These are phyloP conservation scores for Alternaria rosae DNA, from an alignment of 2,329 filamentous ascomycete species.

Conservation along the genomic window DNA sequence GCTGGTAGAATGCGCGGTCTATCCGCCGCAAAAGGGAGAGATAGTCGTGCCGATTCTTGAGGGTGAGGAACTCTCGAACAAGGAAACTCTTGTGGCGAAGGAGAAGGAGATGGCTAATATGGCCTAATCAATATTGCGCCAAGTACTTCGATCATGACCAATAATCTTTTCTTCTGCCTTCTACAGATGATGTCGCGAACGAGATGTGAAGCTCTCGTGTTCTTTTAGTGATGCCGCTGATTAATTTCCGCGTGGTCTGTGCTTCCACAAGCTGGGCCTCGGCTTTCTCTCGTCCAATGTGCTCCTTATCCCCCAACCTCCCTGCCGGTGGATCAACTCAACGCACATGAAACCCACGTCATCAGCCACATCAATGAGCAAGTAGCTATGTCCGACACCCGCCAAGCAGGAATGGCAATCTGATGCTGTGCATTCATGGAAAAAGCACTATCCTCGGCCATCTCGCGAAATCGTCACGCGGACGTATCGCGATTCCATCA, in stretches of 20 bases:
- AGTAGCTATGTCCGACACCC: not conserved
- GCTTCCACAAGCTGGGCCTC: constrained; percentile 20
- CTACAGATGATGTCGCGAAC: not conserved
- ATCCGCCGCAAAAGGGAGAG: constrained; percentile 47
- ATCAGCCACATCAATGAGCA: not conserved
- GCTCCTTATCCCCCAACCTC: not conserved
- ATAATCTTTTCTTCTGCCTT: too few relatives aligned
- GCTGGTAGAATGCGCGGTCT: constrained; percentile 48
- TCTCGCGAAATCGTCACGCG: not conserved
- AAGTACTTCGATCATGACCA: not conserved
- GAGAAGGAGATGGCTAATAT: constrained; percentile 36
- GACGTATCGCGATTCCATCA: not conserved
- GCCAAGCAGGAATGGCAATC: not conserved
- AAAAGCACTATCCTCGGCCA: not conserved
- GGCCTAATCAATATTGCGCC: constrained; percentile 1
- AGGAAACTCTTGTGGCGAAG: constrained; percentile 29
- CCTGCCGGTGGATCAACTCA: not conserved
- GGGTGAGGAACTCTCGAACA: constrained; percentile 29
- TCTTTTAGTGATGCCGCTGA: constrained; percentile 31
- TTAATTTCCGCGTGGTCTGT: constrained; percentile 24
- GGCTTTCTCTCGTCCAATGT: constrained; percentile 22
- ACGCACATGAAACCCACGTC: not conserved
- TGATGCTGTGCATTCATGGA: not conserved
- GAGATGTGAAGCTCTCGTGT: constrained; percentile 2
- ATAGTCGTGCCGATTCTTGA: constrained; percentile 25